Percentiles rank a stretch among this genome's conserved stretches.
phyloP scores from a whole-genome alignment of 768 basidiomycete species.

The Lentinula sp. region DNA sequence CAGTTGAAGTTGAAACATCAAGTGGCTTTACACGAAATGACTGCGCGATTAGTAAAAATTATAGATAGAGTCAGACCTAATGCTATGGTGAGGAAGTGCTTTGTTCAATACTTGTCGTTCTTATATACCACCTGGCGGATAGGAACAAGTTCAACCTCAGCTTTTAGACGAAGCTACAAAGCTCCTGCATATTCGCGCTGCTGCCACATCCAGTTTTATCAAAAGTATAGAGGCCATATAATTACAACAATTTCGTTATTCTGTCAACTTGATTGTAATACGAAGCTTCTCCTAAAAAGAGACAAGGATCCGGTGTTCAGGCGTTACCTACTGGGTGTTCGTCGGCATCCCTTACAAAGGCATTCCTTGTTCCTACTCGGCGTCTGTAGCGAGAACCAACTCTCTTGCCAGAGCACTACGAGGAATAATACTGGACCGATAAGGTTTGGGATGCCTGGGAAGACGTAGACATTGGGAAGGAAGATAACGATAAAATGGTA shows the following conservation, averaged over 20 bases:
- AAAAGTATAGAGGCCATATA: constrained; percentile 40
- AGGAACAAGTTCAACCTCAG: constrained; percentile 37
- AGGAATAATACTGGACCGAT: background rate
- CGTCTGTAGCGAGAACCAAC: background rate
- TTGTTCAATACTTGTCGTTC: background rate
- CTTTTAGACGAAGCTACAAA: constrained; percentile 54
- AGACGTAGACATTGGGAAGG: background rate
- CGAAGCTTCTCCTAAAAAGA: background rate
- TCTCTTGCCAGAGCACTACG: background rate
- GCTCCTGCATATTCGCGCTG: constrained; percentile 58
- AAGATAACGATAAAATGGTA: background rate
- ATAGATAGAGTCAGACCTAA: constrained; percentile 58
- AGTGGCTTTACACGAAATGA: constrained; percentile 72
- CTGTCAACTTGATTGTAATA: background rate
- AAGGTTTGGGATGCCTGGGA: background rate
- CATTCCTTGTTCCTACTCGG: too few species aligned
- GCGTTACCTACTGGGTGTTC: too few species aligned
- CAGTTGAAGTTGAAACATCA: constrained; percentile 53
- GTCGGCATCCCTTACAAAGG: too few species aligned
- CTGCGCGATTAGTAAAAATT: constrained; percentile 49
- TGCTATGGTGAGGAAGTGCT: constrained; percentile 41
- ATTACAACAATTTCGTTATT: constrained; percentile 8
- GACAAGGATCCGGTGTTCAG: too few species aligned
- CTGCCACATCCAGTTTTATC: constrained; percentile 60
- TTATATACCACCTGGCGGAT: constrained; percentile 3